phyloP scores from a whole-genome alignment of 2,329 filamentous ascomycete species.

The Monosporascus ibericus region DNA sequence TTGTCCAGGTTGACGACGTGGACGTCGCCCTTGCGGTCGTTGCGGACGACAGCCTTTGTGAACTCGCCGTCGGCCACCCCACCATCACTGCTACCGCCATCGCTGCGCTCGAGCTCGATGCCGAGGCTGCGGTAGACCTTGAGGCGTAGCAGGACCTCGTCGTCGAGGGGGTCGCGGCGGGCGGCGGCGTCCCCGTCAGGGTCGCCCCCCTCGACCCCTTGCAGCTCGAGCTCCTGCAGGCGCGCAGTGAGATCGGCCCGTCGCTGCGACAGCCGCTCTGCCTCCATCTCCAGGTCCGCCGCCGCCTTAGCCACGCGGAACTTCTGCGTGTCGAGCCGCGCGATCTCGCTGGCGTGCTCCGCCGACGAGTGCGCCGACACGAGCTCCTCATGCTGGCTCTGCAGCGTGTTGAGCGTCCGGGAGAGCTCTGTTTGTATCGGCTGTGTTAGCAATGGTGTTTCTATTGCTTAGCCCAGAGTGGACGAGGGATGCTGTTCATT shows the following conservation, averaged over 20 bases:
- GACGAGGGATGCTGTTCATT: neutral
- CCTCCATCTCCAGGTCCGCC: constrained; percentile 84
- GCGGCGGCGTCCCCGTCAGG: constrained; percentile 24
- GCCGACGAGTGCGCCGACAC: constrained; percentile 68
- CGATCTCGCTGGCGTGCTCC: constrained; percentile 76
- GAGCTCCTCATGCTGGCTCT: constrained; percentile 71
- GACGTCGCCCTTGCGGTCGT: constrained; percentile 81
- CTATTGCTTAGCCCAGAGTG: neutral
- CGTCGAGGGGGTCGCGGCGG: constrained; percentile 45
- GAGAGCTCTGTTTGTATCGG: constrained; percentile 49
- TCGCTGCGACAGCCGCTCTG: constrained; percentile 81
- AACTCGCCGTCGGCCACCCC: constrained; percentile 59
- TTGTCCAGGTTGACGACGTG: constrained; percentile 92
- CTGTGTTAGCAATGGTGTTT: constrained; percentile 16
- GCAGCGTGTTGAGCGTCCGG: constrained; percentile 68
- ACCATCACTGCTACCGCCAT: constrained; percentile 22
- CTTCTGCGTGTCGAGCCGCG: constrained; percentile 85
- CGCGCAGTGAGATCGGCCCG: constrained; percentile 67
- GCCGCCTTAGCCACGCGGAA: constrained; percentile 92
- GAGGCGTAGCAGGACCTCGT: constrained; percentile 66
- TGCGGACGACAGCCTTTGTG: constrained; percentile 77
- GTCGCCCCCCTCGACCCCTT: constrained; percentile 69
- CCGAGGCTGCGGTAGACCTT: constrained; percentile 89
- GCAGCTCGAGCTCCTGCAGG: constrained; percentile 76
- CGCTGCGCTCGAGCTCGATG: constrained; percentile 78